Base-by-base conservation (phyloP, 2,329 filamentous ascomycete species). In the Aaosphaeria pasadenensis region DNA sequence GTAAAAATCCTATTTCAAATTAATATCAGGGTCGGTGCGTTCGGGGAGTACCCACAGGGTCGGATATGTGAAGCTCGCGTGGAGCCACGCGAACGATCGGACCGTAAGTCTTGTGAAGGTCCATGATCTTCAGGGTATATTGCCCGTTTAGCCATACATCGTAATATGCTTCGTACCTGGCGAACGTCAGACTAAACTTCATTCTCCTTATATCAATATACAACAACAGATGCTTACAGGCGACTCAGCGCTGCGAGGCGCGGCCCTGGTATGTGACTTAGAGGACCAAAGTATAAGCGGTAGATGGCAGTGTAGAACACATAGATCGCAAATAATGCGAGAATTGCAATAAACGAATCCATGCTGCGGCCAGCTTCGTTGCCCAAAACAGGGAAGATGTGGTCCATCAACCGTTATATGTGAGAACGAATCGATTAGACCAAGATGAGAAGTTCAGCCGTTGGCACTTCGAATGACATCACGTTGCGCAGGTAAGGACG, bases 81-180 rank as follows among this genome's bases (percentile, higher is more conserved):
- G 52, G 56, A 5, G 44, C 29, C 30, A 55, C 46, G 29, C 56
- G 52, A 6, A 58, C 42, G 30, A 57, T 41, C 42, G 52, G 47
- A 2, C 53, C 53, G 33, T 55, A 48, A 30, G 39, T 13, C 6
- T 53, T 30, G 47, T 71, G 67, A 4, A 71, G 52, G 4, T 50
- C 44, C 43, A 69, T 55, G 33, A 71, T 60, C 47, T 64, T 63
- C 44, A 64, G 57, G 39, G 64, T 59, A 7, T 66, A 58, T 1
- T 58, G 55, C n/a, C 66, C 65, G 5, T 47, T 5, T 36, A 24
- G 30, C 17, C 39, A n/a, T 6, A 33, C 17, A 32, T 49, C 46
- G 38, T 49, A 49, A 30, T 49, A 49, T 31, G 43, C 17, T 45
- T 49, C 46, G 35, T 49, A 49, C 43, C 46, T 44, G 11, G 17